These are phyloP conservation scores for Panicum miliaceum DNA, from an alignment of 176 grass and related monocot genomes.

Conservation along the genomic window DNA sequence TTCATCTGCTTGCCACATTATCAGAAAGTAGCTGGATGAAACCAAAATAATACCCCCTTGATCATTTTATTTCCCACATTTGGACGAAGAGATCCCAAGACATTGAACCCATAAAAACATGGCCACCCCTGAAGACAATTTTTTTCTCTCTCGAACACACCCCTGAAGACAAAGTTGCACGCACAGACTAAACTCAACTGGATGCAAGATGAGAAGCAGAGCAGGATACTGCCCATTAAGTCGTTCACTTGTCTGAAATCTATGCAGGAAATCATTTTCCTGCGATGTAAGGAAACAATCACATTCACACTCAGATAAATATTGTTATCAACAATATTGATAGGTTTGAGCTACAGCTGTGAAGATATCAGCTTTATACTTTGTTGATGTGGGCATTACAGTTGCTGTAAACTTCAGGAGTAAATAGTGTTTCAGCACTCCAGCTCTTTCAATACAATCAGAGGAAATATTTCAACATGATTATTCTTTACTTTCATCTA, in stretches of 20 bases:
- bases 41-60: conserved; percentile 13
- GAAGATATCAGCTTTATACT: background rate
- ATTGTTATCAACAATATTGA: background rate
- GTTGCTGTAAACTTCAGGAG: background rate
- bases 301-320: background rate
- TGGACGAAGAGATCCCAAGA: background rate
- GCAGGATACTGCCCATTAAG: background rate
- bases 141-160: too few relatives aligned
- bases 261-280: conserved; percentile 3
- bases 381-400: background rate
- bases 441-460: background rate
- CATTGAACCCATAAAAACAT: background rate
- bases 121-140: background rate
- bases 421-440: background rate
- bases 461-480: conserved; percentile 12
- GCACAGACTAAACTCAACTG: background rate
- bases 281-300: background rate
- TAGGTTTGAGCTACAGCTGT: conserved; percentile 1
- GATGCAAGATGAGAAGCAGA: conserved; percentile 9
- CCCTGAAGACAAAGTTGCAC: background rate
- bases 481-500: conserved; percentile 17
- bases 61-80: conserved; percentile 6
- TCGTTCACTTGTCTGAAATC: background rate
- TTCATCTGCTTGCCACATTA: conserved; percentile 26
- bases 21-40: conserved; percentile 27